phyloP scores from a whole-genome alignment of 495 filamentous ascomycete genomes.

The Penicillium longicatenatum region DNA sequence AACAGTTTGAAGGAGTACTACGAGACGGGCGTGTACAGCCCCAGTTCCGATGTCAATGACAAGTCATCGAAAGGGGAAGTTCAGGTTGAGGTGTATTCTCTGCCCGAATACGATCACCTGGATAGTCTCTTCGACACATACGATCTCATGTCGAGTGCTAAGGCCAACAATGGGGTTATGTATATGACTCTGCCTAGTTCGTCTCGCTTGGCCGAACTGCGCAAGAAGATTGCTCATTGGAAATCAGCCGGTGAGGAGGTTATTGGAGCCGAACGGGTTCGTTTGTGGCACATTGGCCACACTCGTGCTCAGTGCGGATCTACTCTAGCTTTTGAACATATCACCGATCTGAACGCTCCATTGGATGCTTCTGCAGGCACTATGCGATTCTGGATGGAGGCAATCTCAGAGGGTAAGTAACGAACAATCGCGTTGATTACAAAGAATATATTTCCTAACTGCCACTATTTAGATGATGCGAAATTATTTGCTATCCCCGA shows the following conservation, averaged over 20 bases:
- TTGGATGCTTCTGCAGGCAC: constrained; percentile 30
- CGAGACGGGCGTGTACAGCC: constrained; percentile 32
- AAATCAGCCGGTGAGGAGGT: constrained; percentile 28
- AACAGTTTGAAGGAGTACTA: constrained; percentile 41
- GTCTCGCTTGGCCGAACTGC: constrained; percentile 42
- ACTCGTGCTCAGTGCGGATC: constrained; percentile 38
- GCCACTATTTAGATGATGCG: constrained; percentile 33
- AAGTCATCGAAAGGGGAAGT: constrained; percentile 26
- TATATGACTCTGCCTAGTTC: constrained; percentile 43
- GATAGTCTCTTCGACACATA: constrained; percentile 46
- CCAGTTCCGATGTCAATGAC: constrained; percentile 12
- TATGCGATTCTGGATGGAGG: constrained; percentile 48
- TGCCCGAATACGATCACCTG: constrained; percentile 38
- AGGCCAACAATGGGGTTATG: constrained; percentile 40
- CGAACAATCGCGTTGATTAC: not conserved
- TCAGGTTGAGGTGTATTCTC: constrained; percentile 46
- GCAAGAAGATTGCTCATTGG: constrained; percentile 43
- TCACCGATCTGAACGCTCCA: constrained; percentile 37
- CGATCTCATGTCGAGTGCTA: constrained; percentile 49
- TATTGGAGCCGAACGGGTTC: constrained; percentile 38
- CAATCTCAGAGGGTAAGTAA: constrained; percentile 41
- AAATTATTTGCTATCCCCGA: constrained; percentile 48
- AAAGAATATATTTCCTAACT: constrained; percentile 3
- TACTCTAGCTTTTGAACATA: constrained; percentile 39
- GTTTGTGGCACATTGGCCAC: constrained; percentile 48